phyloP scores from a whole-genome alignment of 228 moss, liverwort and hornwort genomes.

The Sphagnum magellanicum region DNA sequence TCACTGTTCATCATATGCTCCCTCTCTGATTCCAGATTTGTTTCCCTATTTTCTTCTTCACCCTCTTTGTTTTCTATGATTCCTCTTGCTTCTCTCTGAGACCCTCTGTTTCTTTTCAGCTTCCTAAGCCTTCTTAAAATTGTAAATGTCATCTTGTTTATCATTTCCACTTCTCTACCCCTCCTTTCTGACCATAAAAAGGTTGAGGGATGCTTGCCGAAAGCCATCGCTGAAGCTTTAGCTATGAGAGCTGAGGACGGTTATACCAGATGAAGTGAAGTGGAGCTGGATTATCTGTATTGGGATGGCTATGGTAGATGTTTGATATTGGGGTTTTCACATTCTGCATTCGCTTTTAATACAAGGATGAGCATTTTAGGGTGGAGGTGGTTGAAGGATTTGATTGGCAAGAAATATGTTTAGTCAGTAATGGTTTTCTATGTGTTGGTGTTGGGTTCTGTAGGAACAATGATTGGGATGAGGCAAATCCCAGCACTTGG shows the following conservation, averaged over 20 bases:
- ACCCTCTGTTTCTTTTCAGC: not conserved
- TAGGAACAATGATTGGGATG: slow-evolving; percentile 86
- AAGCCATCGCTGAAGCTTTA: slow-evolving; percentile 27
- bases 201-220: slow-evolving; percentile 11
- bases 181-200: not conserved
- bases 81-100: not conserved
- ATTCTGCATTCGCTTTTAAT: no score
- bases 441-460: not conserved
- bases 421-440: no score
- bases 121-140: not conserved
- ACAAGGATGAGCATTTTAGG: no score
- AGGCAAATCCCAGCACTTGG: slow-evolving; percentile 95
- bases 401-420: no score
- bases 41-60: no score
- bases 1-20: no score
- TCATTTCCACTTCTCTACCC: not conserved
- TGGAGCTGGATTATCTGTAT: not conserved
- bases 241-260: slow-evolving; percentile 25
- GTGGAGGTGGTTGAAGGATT: no score
- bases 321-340: no score
- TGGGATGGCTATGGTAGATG: no score
- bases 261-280: not conserved
- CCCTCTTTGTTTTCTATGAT: not conserved
- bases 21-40: no score
- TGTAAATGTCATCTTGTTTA: not conserved